Conservation (phyloP, 805 yeast genomes). For the Ogataea trehaloabstinens region DNA sequence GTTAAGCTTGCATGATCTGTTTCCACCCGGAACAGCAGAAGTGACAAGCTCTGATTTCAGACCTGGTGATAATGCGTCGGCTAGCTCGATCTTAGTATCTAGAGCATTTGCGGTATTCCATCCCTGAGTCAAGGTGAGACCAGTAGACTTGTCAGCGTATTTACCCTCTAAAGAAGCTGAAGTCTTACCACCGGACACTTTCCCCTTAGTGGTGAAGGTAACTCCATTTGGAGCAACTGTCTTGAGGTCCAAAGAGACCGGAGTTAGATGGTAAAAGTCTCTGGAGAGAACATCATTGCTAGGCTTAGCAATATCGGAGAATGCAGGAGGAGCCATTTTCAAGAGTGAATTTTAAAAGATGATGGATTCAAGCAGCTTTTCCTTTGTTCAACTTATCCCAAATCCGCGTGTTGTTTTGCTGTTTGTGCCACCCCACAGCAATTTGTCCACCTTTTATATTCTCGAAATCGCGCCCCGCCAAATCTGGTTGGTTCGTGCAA, state of each 20-base stretch:
- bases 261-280: conserved; percentile 91
- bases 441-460: neutral
- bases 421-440: conserved; percentile 1
- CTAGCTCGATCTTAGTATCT: conserved; percentile 89
- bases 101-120: conserved; percentile 94
- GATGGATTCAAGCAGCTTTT: too few species aligned
- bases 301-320: conserved; percentile 89
- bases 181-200: conserved; percentile 75
- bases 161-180: conserved; percentile 89
- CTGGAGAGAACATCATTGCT: conserved; percentile 84
- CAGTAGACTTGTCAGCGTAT: conserved; percentile 88
- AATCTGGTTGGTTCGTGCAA: neutral
- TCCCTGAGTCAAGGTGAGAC: conserved; percentile 93
- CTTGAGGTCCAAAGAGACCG: conserved; percentile 85
- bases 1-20: conserved; percentile 86
- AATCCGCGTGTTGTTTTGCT: too few species aligned
- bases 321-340: conserved; percentile 81
- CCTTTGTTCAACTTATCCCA: too few species aligned
- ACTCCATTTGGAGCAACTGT: conserved; percentile 97
- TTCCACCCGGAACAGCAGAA: conserved; percentile 78
- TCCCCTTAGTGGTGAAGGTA: conserved; percentile 90
- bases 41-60: conserved; percentile 90
- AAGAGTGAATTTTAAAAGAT: too few species aligned
- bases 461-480: conserved; percentile 1
- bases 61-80: conserved; percentile 91